Percentiles rank a stretch among this genome's conserved stretches.
Evolutionary conservation across 306 rosid species (phyloP).

Genomic region (Malus domestica): DNA sequence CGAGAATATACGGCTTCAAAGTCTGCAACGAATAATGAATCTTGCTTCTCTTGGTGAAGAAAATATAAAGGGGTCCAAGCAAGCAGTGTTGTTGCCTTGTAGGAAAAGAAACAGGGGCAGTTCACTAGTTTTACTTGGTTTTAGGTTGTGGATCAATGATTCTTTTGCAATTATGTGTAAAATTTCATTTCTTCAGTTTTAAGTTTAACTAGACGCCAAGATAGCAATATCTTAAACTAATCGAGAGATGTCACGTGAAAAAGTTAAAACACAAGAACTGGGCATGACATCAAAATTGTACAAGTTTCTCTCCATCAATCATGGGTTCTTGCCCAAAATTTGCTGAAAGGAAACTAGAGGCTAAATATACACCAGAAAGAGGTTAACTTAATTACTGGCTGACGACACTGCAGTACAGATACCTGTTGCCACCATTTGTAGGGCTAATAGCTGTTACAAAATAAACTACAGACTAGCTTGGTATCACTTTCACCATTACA

Average conservation of each 20-base stretch:
- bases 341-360: background rate
- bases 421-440: background rate
- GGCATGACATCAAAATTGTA: no score
- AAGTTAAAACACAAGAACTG: background rate
- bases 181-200: background rate
- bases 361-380: background rate
- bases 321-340: background rate
- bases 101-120: background rate
- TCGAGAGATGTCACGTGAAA: no score
- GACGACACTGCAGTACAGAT: background rate
- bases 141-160: background rate
- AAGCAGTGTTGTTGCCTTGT: background rate
- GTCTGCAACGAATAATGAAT: conserved; percentile 23
- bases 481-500: background rate
- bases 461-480: background rate
- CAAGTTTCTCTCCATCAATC: background rate
- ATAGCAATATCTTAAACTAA: background rate
- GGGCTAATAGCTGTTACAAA: background rate
- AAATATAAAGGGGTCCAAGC: background rate
- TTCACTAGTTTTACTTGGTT: background rate
- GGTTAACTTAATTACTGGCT: background rate
- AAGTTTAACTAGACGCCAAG: background rate
- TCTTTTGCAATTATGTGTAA: background rate
- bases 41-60: background rate
- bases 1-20: conserved; percentile 55